A percentile compares a stretch with the other conserved stretches of the same genome.
phyloP scores from a whole-genome alignment of 768 basidiomycete species.

The Lyophyllum shimeji region DNA sequence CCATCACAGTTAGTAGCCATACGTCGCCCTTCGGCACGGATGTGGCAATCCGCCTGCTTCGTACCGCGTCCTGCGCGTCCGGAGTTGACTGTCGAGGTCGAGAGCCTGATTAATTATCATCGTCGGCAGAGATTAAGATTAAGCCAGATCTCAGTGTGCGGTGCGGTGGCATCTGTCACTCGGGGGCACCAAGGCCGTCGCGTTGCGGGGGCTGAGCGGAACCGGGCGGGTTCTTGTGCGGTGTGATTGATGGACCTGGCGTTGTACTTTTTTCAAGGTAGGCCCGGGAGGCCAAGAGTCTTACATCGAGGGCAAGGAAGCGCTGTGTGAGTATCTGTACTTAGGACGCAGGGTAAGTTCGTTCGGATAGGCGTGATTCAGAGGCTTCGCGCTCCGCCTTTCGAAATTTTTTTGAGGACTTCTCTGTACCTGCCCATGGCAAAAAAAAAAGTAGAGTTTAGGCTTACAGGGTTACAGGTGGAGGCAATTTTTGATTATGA shows the following conservation, averaged over 20 bases:
- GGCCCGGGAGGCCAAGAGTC: not conserved
- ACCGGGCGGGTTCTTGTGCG: not conserved
- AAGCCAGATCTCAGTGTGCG: not conserved
- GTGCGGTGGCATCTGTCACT: not conserved
- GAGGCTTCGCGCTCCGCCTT: too few species aligned
- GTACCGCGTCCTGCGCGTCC: not conserved
- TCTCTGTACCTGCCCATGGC: too few species aligned
- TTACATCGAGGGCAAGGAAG: not conserved
- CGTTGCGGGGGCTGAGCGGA: not conserved
- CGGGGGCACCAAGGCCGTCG: not conserved
- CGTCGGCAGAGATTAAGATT: not conserved
- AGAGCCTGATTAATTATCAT: not conserved
- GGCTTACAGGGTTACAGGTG: too few species aligned
- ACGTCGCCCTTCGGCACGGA: not conserved
- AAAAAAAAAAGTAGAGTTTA: not conserved
- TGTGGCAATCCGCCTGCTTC: not conserved
- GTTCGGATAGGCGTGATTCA: not conserved
- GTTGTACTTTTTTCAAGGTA: not conserved
- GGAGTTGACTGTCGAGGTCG: too few species aligned
- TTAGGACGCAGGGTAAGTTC: not conserved
- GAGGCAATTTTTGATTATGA: not conserved
- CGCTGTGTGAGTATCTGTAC: not conserved
- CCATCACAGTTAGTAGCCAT: too few species aligned
- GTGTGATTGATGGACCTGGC: not conserved
- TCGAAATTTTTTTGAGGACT: too few species aligned